Conservation (phyloP, 2,329 filamentous ascomycete species). For the Colletotrichum cuscutae region DNA sequence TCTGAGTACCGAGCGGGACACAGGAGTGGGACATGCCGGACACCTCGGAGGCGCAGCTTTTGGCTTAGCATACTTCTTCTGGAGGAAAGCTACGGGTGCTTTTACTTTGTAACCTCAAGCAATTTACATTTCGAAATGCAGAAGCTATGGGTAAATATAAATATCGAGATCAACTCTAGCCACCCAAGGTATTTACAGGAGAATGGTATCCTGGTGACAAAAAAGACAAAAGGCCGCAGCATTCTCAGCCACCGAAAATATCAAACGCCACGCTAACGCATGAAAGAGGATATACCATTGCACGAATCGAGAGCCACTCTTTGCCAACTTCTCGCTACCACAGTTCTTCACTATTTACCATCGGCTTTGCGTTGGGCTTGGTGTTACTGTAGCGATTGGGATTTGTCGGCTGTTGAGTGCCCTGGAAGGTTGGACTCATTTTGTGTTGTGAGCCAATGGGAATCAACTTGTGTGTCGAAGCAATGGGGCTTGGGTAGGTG, state of each 20-base stretch:
- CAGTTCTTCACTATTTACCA: constrained; percentile 32
- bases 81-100: not conserved
- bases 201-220: not conserved
- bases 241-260: not conserved
- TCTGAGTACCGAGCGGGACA: constrained; percentile 20
- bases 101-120: constrained; percentile 13
- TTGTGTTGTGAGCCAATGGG: constrained; percentile 9
- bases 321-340: constrained; percentile 2
- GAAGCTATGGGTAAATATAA: not conserved
- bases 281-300: not conserved
- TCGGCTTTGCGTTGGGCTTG: constrained; percentile 21
- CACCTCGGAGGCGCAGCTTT: constrained; percentile 28
- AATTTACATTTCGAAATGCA: not conserved
- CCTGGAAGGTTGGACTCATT: constrained; percentile 21
- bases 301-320: not conserved
- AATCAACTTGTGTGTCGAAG: constrained; percentile 20
- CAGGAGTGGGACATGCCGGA: constrained; percentile 23
- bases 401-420: constrained; percentile 16
- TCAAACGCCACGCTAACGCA: constrained; percentile 25
- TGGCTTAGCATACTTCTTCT: constrained; percentile 20
- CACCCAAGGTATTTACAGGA: constrained; percentile 9
- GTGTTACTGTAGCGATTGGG: constrained; percentile 8
- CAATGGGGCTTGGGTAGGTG: constrained; percentile 29
- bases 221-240: not conserved
- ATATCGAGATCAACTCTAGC: constrained; percentile 30